phyloP scores from a whole-genome alignment of 2,329 filamentous ascomycete genomes.

The Monosporascus ibericus region DNA sequence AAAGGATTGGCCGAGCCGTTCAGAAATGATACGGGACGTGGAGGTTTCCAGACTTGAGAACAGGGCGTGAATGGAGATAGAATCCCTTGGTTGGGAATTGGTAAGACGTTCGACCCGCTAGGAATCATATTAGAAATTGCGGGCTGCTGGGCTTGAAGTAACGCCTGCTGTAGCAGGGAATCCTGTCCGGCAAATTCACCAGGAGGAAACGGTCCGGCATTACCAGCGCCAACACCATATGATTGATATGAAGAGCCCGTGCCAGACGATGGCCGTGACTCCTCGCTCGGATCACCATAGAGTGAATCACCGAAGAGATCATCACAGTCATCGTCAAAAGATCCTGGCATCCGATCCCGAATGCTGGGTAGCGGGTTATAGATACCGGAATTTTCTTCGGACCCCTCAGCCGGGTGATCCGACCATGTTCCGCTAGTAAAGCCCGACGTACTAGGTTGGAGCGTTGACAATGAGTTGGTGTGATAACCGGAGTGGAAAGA shows the following conservation, averaged over 20 bases:
- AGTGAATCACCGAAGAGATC: neutral
- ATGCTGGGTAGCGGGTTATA: neutral
- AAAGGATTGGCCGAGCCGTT: slow-evolving; percentile 3
- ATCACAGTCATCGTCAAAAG: neutral
- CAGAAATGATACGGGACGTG: neutral
- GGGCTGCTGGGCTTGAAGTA: neutral
- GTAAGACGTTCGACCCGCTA: neutral
- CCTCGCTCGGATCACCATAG: neutral
- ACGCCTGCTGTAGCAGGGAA: too few relatives aligned
- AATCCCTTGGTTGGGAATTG: neutral
- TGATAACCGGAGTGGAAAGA: neutral
- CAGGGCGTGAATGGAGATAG: neutral
- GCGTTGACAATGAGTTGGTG: neutral
- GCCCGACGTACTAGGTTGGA: neutral
- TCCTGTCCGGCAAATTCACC: neutral
- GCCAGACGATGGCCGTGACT: neutral
- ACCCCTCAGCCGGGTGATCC: neutral
- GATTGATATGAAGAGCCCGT: neutral
- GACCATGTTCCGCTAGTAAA: neutral
- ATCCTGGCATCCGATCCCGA: neutral
- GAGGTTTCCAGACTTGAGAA: neutral
- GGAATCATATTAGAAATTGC: too few relatives aligned
- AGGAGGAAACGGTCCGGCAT: neutral
- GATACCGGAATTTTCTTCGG: neutral
- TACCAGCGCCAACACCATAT: neutral